phyloP scores from a whole-genome alignment of 768 basidiomycete species.

The Leccinum longicurvipes region DNA sequence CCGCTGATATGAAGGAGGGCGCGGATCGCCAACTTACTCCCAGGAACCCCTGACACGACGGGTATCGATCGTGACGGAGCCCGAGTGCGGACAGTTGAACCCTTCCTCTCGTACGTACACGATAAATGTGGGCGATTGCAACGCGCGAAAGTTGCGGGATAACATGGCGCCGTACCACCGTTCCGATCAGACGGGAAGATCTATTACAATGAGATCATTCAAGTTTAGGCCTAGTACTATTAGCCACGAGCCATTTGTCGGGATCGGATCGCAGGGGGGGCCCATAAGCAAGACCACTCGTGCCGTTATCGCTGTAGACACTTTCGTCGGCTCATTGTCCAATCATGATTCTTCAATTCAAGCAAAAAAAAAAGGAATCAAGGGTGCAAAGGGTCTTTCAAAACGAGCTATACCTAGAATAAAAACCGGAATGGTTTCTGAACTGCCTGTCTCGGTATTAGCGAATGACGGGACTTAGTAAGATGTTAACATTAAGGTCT shows the following conservation, averaged over 20 bases:
- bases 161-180: not conserved
- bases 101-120: not conserved
- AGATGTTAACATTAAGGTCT: not conserved
- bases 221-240: too few species aligned
- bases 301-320: too few species aligned
- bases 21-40: slow-evolving; percentile 16
- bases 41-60: not conserved
- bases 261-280: too few species aligned
- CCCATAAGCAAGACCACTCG: too few species aligned
- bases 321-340: too few species aligned
- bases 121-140: not conserved
- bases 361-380: too few species aligned
- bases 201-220: slow-evolving; percentile 1
- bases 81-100: not conserved
- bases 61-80: slow-evolving; percentile 2
- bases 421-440: too few species aligned
- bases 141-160: not conserved
- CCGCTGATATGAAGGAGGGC: not conserved
- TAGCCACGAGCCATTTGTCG: not conserved
- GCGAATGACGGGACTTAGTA: not conserved
- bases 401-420: too few species aligned
- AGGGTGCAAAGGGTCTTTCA: too few species aligned
- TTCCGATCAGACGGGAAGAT: slow-evolving; percentile 3
- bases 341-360: too few species aligned
- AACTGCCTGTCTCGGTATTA: too few species aligned